phyloP scores from a whole-genome alignment of 257 asterid genomes.

The Solanum tarapatanum region DNA sequence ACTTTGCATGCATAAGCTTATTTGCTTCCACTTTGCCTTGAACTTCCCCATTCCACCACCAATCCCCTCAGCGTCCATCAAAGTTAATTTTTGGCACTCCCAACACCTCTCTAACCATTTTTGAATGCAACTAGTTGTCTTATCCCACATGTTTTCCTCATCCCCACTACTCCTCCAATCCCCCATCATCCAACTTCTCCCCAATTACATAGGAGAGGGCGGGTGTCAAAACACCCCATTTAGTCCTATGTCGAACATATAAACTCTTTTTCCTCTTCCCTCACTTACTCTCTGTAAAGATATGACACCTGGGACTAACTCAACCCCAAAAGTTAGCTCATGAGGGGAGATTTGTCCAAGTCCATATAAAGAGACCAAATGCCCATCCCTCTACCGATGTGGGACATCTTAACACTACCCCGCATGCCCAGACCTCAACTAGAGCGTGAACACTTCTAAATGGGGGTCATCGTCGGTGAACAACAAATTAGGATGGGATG shows the following conservation, averaged over 20 bases:
- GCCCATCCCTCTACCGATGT: no score
- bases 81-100: neutral
- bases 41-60: neutral
- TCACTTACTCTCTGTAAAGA: neutral
- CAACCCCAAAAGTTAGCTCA: no score
- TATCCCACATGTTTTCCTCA: neutral
- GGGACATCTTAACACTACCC: no score
- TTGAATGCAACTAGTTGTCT: neutral
- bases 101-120: neutral
- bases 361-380: no score
- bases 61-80: neutral
- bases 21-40: neutral
- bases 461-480: no score
- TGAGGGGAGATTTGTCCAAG: no score
- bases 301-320: no score
- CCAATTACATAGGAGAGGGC: neutral
- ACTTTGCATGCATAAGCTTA: neutral
- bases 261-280: neutral
- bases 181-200: neutral
- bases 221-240: neutral
- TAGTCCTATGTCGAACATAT: neutral
- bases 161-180: neutral
- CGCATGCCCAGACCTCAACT: no score
- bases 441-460: no score
- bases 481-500: no score